Base-by-base conservation (phyloP, 345 rosid species). In the Cardamine occulta region DNA sequence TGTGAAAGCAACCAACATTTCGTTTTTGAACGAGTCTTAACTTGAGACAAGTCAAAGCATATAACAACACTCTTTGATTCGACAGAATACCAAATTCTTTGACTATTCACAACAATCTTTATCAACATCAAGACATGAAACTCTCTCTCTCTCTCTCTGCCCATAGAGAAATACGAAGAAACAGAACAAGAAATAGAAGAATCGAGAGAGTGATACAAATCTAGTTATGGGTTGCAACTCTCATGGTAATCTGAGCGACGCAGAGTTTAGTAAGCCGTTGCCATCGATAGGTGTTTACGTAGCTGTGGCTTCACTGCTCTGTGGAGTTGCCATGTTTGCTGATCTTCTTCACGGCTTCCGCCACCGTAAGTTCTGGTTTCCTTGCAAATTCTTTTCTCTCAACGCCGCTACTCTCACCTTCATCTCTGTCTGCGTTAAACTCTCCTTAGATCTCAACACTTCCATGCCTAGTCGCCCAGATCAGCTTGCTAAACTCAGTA, bases 401-500 rank as follows among this genome's bases (percentile, higher is more conserved):
- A 93, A 91, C 65, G 93, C 97, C 74, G 85, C 89, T 26, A 81
- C 97, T 29, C 86, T 93, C 64, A 86, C 93, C 54, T 23, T 93
- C 12, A 79, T 91, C 13, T 72, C 93, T 0, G 86, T 89, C 17
- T 94, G 92, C 29, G 70, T 83, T 81, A 91, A 93, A 74, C 80
- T 91, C 39, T 89, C 97, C 0, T 85, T 93, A 54, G 97, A 93
- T 85, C 89, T 93, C 37, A 91, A 93, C 82, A 91, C 97, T 12
- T 80, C 89, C 8, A 93, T 93, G 98, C 98, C 98, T 19, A 82
- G 87, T 24, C 84, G 82, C 15, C 80, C 81, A 26, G 98, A 91
- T 68, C 98, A 93, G 91, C 97, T 93, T 21, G 72, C 90, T 6
- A 93, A 93, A 75, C 91, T 93, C 73, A 91, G 96, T 84, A 89